Base-by-base conservation (phyloP, 768 basidiomycete species). In the Clitopilus passeckerianus region DNA sequence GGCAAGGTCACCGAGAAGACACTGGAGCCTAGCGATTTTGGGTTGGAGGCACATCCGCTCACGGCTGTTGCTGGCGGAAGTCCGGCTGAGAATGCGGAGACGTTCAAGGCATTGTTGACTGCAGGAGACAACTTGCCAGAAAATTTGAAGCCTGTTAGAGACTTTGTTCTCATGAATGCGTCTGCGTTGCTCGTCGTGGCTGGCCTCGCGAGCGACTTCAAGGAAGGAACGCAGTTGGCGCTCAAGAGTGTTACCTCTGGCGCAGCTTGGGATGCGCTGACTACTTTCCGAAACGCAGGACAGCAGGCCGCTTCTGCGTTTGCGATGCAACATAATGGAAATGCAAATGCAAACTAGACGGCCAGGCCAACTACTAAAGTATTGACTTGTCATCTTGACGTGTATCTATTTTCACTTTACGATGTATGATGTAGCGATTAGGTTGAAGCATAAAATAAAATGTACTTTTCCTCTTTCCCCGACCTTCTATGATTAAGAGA, bases 151-250 rank as follows among this genome's bases (percentile, higher is more conserved):
- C 82, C 94, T 0, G 80, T 96, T 35, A 72, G 86, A 54, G 87
- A 97, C 67, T 98, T 95, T 69, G 92, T 98, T 60, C 74, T 95
- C 60, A 75, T 98, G 75, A 98, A 99, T 66, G 85, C 95, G 2
- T 87, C 94, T 5, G 95, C 94, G 14, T 70, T 98, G 59, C 75
- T 99, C 43, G 86, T 95, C 24, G 86, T 98, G 3, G 86, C 92
- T 6, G 95, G 94, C 5, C 59, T 88, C 50, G 93, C 89, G 20
- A 70, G 70, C 33, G 81, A 85, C 66, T 93, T 82, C 68, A 80
- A 80, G 64, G 81, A 93, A 16, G 95, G 93, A 1, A 85, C 89
- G 0, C 72, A 75, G 60, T 65, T 90, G 62, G 95, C 93, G 23
- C 74, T 80, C 64, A 76, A 83, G 66, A 84, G 86, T 44, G 69